A percentile compares a stretch with the other conserved stretches of the same genome.
Conservation (phyloP, 148 eudicot species). For the Persicaria tinctoria region DNA sequence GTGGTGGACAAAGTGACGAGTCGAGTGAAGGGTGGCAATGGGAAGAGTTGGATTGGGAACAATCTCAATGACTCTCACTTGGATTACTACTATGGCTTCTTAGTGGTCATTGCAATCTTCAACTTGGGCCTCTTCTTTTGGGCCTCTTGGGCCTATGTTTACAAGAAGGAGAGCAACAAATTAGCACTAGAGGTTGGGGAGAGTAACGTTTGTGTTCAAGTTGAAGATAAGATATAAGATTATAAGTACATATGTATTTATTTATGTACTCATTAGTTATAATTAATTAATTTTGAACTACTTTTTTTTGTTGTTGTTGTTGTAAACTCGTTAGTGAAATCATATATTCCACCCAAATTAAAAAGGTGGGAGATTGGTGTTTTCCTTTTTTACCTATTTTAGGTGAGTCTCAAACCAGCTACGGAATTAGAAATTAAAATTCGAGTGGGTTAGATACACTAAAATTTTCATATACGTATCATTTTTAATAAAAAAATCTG, state of each 20-base stretch:
- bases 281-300: no score
- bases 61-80: conserved; percentile 76
- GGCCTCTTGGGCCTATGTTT: conserved; percentile 62
- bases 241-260: not conserved
- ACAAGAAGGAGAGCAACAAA: conserved; percentile 35
- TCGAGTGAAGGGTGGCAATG: conserved; percentile 31
- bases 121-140: conserved; percentile 52
- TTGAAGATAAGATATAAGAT: not conserved
- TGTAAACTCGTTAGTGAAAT: no score
- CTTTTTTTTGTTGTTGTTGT: no score
- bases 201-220: not conserved
- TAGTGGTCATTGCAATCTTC: conserved; percentile 39
- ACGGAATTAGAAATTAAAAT: no score
- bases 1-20: conserved; percentile 49
- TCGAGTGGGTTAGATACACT: no score
- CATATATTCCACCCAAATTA: no score
- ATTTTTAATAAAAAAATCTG: no score
- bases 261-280: not conserved
- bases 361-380: no score
- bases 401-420: no score
- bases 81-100: conserved; percentile 75
- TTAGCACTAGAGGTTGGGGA: not conserved
- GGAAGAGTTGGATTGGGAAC: conserved; percentile 74
- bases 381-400: no score
- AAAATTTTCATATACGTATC: no score